Conservation (phyloP, 2,329 filamentous ascomycete genomes). For the Didymosphaeria variabile region DNA sequence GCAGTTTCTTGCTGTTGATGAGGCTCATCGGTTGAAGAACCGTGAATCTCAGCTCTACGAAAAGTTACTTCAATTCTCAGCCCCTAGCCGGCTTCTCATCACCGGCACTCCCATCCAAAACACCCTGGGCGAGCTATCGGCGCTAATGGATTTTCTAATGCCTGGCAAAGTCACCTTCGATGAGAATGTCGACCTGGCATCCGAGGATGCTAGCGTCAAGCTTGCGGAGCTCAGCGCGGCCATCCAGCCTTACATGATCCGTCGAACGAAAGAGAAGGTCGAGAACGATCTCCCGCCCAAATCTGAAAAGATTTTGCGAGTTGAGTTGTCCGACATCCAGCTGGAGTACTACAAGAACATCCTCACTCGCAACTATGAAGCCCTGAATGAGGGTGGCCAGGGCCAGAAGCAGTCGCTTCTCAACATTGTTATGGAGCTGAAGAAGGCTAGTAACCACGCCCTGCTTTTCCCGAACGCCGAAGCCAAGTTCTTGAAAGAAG, state of each 20-base stretch:
- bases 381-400: constrained; percentile 86
- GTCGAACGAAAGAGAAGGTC: constrained; percentile 95
- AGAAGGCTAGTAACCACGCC: constrained; percentile 98
- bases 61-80: constrained; percentile 83
- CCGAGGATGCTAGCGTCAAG: constrained; percentile 84
- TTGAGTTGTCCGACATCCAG: constrained; percentile 95
- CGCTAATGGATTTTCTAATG: constrained; percentile 94
- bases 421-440: constrained; percentile 99
- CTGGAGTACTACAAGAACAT: constrained; percentile 99
- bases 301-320: constrained; percentile 98
- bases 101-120: constrained; percentile 98
- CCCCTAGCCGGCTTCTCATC: constrained; percentile 89
- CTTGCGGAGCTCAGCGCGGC: constrained; percentile 83
- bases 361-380: constrained; percentile 93
- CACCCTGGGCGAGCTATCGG: constrained; percentile 89
- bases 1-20: constrained; percentile 96
- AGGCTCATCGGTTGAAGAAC: constrained; percentile 97
- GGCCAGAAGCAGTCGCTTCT: constrained; percentile 94
- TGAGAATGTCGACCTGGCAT: constrained; percentile 85
- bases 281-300: constrained; percentile 96
- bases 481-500: constrained; percentile 83
- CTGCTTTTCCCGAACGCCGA: constrained; percentile 98
- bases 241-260: constrained; percentile 93
- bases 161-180: constrained; percentile 93
- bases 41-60: constrained; percentile 91